These are phyloP conservation scores for Phoma sp. DNA, from an alignment of 2,329 filamentous ascomycete genomes.

Conservation along the genomic window DNA sequence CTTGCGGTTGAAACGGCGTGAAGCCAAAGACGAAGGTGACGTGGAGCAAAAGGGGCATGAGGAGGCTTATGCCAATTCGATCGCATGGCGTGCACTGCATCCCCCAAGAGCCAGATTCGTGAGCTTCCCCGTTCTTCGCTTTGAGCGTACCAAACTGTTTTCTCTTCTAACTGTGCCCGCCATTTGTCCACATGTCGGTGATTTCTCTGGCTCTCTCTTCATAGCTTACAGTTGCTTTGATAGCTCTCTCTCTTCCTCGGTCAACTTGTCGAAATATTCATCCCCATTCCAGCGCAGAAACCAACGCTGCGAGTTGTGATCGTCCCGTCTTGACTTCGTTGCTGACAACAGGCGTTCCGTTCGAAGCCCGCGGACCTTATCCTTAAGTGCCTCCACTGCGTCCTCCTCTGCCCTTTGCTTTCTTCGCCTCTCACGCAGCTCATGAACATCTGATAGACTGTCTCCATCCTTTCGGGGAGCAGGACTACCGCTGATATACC, in stretches of 20 bases:
- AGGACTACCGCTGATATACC: not conserved
- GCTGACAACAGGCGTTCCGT: not conserved
- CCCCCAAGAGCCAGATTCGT: not conserved
- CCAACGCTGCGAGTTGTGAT: not conserved
- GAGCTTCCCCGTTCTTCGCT: not conserved
- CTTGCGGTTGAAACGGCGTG: not conserved
- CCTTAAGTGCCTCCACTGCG: not conserved
- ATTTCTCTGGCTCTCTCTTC: no score
- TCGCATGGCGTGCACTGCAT: not conserved
- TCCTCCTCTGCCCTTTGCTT: not conserved
- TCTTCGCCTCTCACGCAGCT: not conserved
- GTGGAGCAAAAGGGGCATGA: not conserved
- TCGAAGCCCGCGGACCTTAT: not conserved
- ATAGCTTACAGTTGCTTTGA: not conserved
- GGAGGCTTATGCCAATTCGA: not conserved
- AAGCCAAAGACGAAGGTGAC: not conserved
- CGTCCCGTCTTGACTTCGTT: not conserved
- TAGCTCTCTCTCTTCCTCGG: not conserved
- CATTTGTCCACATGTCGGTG: no score
- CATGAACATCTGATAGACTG: not conserved
- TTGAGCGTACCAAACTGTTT: not conserved
- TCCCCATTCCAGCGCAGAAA: not conserved
- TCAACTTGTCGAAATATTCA: not conserved
- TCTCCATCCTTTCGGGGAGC: not conserved
- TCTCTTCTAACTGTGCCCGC: no score